Percentiles rank a stretch among this genome's conserved stretches.
Evolutionary conservation across 2,329 filamentous ascomycete genomes (phyloP).

Genomic region (Fusarium sp.): DNA sequence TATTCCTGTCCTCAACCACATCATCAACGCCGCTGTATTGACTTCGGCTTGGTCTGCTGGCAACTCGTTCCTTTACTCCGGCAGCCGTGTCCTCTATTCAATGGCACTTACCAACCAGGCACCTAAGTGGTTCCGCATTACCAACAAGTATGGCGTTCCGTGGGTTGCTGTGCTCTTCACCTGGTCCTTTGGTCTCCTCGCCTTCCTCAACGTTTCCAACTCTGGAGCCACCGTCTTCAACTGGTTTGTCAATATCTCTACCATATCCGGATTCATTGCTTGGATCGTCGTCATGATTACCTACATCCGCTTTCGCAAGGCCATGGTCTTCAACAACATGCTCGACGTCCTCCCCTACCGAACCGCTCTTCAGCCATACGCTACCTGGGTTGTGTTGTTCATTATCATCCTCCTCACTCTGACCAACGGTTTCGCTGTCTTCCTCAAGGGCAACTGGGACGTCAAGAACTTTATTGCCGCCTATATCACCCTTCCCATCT

Average conservation of each 20-base stretch:
- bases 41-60: slow-evolving; percentile 76
- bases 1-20: slow-evolving; percentile 74
- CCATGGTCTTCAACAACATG: slow-evolving; percentile 67
- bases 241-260: slow-evolving; percentile 81
- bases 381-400: slow-evolving; percentile 53
- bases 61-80: slow-evolving; percentile 76
- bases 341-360: slow-evolving; percentile 63
- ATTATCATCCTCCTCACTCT: slow-evolving; percentile 34
- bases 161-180: slow-evolving; percentile 68
- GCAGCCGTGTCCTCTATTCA: slow-evolving; percentile 78
- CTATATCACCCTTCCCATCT: slow-evolving; percentile 41
- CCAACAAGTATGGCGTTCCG: slow-evolving; percentile 74
- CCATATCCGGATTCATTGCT: slow-evolving; percentile 72
- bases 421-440: slow-evolving; percentile 41
- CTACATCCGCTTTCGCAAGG: slow-evolving; percentile 72
- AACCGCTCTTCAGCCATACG: slow-evolving; percentile 73
- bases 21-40: slow-evolving; percentile 79
- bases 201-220: slow-evolving; percentile 78
- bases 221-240: slow-evolving; percentile 76
- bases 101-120: slow-evolving; percentile 78
- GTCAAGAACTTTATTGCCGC: slow-evolving; percentile 34
- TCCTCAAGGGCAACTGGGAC: slow-evolving; percentile 34
- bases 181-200: slow-evolving; percentile 73
- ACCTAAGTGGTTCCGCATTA: slow-evolving; percentile 71
- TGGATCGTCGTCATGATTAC: slow-evolving; percentile 73